Percentiles rank a stretch among this genome's conserved stretches.
Conservation (phyloP, 208 protist genomes). For the Trypanosoma caninum region DNA sequence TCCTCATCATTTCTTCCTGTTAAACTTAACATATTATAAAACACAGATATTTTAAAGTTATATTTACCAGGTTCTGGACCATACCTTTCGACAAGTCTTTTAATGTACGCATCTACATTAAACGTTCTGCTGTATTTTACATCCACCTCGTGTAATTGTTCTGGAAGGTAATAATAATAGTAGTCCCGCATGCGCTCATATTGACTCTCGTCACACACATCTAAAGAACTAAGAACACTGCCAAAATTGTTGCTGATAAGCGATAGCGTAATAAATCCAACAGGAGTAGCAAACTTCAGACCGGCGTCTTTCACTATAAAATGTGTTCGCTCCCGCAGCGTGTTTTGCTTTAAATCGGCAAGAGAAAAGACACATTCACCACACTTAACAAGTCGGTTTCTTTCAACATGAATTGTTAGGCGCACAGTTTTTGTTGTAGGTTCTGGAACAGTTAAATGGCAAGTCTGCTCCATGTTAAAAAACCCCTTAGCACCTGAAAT, state of each 20-base stretch:
- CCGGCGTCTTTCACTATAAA: constrained; percentile 53
- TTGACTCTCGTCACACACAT: constrained; percentile 30
- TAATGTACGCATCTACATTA: constrained; percentile 63
- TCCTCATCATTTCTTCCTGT: no score
- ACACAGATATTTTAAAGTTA: constrained; percentile 41
- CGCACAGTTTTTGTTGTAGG: constrained; percentile 41
- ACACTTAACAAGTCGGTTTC: constrained; percentile 23
- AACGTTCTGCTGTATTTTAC: constrained; percentile 59
- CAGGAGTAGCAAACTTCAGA: constrained; percentile 31
- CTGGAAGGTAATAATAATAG: constrained; percentile 69
- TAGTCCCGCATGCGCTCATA: constrained; percentile 56
- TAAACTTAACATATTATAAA: constrained; percentile 29
- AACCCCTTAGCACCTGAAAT: constrained; percentile 33
- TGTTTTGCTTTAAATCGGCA: constrained; percentile 47
- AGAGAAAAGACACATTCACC: constrained; percentile 69
- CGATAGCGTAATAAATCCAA: constrained; percentile 63
- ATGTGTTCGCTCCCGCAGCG: constrained; percentile 50
- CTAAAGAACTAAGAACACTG: constrained; percentile 30
- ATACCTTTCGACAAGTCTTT: constrained; percentile 53
- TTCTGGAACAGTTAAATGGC: constrained; percentile 44
- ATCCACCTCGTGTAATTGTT: constrained; percentile 52
- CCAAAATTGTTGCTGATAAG: constrained; percentile 50
- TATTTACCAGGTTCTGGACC: constrained; percentile 73
- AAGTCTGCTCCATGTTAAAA: constrained; percentile 46
- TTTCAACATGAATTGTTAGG: constrained; percentile 46